Conservation (phyloP, 208 protist genomes). For the Leishmania guyanensis region DNA sequence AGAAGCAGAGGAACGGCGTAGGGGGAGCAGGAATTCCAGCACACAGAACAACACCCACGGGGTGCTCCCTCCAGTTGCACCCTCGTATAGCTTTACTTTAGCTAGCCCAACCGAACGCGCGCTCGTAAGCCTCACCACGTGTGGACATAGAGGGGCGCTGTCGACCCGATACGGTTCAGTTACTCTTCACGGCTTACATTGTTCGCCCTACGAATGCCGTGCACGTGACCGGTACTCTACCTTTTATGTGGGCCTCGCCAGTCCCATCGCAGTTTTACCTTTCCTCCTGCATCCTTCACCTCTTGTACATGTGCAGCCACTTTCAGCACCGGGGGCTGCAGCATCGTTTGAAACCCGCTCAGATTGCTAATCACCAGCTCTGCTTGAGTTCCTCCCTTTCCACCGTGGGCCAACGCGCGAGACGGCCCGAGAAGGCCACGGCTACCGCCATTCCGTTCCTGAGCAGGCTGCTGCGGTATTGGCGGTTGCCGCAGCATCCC, state of each 20-base stretch:
- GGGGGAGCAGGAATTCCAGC: not conserved
- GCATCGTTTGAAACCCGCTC: not conserved
- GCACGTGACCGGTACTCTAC: not conserved
- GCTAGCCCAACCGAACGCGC: not conserved
- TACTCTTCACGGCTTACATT: not conserved
- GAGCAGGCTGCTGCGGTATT: not conserved
- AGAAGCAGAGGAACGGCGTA: not conserved
- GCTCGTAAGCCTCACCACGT: not conserved
- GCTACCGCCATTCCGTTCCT: not conserved
- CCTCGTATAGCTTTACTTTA: not conserved
- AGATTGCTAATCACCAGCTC: not conserved
- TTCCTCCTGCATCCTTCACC: not conserved
- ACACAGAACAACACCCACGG: not conserved
- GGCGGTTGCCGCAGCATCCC: not conserved
- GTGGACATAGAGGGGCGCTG: not conserved
- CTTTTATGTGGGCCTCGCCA: constrained; percentile 4
- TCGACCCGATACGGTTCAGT: not conserved
- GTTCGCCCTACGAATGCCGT: not conserved
- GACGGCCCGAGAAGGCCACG: not conserved
- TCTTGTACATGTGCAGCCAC: constrained; percentile 1
- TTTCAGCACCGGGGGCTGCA: not conserved
- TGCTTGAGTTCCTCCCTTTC: not conserved
- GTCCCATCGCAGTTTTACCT: constrained; percentile 11
- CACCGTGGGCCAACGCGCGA: not conserved
- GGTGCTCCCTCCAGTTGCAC: not conserved